These are phyloP conservation scores for Coemansia sp. DNA, from an alignment of 192 early-diverging fungal genomes.

Conservation along the genomic window DNA sequence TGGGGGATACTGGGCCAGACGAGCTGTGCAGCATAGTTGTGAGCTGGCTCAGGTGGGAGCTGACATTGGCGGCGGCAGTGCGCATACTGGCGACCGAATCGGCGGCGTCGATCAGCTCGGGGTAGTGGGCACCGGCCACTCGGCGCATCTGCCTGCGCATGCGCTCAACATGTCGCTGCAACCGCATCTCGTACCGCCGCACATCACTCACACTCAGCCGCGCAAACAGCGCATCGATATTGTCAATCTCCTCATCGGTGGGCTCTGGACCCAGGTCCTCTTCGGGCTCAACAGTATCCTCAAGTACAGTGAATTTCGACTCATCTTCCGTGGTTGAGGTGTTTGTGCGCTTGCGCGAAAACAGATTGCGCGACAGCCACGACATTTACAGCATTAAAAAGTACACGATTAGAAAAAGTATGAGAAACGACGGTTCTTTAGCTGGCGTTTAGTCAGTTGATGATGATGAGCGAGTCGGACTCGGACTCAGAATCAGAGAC, in stretches of 20 bases:
- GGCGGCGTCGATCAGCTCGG: slow-evolving; percentile 45
- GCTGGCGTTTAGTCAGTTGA: neutral
- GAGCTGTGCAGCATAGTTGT: slow-evolving; percentile 11
- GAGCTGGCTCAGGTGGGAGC: slow-evolving; percentile 17
- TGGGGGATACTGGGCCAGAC: too few relatives aligned
- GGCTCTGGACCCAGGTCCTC: slow-evolving; percentile 8
- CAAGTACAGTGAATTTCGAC: neutral
- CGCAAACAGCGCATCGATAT: slow-evolving; percentile 22
- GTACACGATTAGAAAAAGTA: neutral
- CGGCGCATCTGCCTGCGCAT: slow-evolving; percentile 36
- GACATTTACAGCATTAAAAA: slow-evolving; percentile 3
- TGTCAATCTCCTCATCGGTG: slow-evolving; percentile 11
- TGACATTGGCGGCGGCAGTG: slow-evolving; percentile 18
- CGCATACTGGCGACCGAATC: slow-evolving; percentile 45
- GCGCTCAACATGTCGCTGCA: slow-evolving; percentile 27
- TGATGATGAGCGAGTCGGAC: neutral
- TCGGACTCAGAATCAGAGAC: slow-evolving; percentile 37
- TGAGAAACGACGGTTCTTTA: neutral
- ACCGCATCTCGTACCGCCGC: slow-evolving; percentile 29
- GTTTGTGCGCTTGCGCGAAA: slow-evolving; percentile 4
- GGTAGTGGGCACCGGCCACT: slow-evolving; percentile 37
- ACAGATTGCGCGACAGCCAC: slow-evolving; percentile 9
- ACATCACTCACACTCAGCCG: slow-evolving; percentile 35
- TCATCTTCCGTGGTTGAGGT: slow-evolving; percentile 17
- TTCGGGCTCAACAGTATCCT: neutral